These are phyloP conservation scores for Boletus patriciae DNA, from an alignment of 768 basidiomycete genomes.

Conservation along the genomic window DNA sequence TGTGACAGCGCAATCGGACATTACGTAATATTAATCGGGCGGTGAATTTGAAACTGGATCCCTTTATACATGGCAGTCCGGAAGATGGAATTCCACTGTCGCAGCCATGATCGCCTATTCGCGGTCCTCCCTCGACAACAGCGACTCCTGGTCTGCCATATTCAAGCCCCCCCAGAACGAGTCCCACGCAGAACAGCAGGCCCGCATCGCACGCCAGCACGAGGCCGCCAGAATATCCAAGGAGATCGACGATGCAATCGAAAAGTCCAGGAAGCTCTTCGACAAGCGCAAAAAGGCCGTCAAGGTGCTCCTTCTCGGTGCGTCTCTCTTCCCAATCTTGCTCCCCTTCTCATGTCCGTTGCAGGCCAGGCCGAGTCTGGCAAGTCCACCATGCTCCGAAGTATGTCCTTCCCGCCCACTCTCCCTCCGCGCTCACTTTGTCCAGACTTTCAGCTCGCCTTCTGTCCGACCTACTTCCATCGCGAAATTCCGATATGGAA, in stretches of 20 bases:
- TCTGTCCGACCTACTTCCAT: constrained; percentile 61
- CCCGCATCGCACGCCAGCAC: constrained; percentile 19
- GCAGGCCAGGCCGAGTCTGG: constrained; percentile 34
- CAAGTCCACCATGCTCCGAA: constrained; percentile 34
- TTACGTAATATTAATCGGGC: no score
- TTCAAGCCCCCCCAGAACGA: constrained; percentile 26
- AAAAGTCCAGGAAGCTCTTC: constrained; percentile 19
- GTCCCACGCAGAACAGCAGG: neutral
- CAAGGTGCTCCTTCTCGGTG: constrained; percentile 32
- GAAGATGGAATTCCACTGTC: neutral
- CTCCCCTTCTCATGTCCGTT: neutral
- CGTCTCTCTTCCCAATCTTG: fast-evolving
- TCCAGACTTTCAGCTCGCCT: constrained; percentile 67
- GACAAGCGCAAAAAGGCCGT: constrained; percentile 31
- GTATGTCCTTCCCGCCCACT: neutral
- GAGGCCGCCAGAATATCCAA: constrained; percentile 24
- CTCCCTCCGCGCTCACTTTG: neutral
- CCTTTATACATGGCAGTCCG: no score
- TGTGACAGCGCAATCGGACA: no score
- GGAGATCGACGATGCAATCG: constrained; percentile 33
- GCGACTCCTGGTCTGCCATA: constrained; percentile 23
- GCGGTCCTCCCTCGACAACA: neutral
- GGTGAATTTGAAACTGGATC: no score
- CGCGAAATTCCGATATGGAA: constrained; percentile 60
- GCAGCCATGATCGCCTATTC: constrained; percentile 5